Conservation (phyloP, 768 basidiomycete genomes). For the Coprinellus micaceus region DNA sequence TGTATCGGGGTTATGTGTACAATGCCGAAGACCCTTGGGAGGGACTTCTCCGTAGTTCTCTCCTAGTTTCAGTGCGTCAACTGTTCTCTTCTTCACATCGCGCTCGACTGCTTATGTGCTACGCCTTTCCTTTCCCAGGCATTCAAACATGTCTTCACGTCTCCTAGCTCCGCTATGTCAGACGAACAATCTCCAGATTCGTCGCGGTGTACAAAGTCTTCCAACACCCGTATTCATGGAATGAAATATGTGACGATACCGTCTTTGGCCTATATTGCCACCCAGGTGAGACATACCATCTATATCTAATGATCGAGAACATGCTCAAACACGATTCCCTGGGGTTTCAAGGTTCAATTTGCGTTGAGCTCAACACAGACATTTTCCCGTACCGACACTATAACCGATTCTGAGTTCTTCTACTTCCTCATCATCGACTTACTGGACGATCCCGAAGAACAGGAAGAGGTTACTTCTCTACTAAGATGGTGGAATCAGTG, state of each 20-base stretch:
- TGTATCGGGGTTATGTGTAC: background rate
- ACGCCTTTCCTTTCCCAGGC: background rate
- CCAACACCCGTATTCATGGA: constrained; percentile 2
- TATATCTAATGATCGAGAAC: too few species aligned
- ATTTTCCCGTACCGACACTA: constrained; percentile 17
- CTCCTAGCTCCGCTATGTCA: constrained; percentile 1
- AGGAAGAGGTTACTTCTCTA: constrained; percentile 11
- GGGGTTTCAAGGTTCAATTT: constrained; percentile 19
- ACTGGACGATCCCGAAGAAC: constrained; percentile 17
- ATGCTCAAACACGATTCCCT: too few species aligned
- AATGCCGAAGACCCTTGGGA: background rate
- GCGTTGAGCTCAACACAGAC: constrained; percentile 14
- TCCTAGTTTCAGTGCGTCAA: background rate
- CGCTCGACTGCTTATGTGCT: background rate
- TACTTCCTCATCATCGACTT: constrained; percentile 17
- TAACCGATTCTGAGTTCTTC: constrained; percentile 19
- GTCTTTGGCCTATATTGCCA: constrained; percentile 6
- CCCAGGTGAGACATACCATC: background rate
- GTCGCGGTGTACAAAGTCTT: background rate
- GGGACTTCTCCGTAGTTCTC: background rate
- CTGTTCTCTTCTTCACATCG: background rate
- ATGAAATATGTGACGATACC: constrained; percentile 4
- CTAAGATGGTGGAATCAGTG: constrained; percentile 17
- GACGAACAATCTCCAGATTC: too few species aligned
- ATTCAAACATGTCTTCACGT: constrained; percentile 8